Evolutionary conservation across 768 basidiomycete genomes (phyloP).

Genomic region (Tricholoma terreum): DNA sequence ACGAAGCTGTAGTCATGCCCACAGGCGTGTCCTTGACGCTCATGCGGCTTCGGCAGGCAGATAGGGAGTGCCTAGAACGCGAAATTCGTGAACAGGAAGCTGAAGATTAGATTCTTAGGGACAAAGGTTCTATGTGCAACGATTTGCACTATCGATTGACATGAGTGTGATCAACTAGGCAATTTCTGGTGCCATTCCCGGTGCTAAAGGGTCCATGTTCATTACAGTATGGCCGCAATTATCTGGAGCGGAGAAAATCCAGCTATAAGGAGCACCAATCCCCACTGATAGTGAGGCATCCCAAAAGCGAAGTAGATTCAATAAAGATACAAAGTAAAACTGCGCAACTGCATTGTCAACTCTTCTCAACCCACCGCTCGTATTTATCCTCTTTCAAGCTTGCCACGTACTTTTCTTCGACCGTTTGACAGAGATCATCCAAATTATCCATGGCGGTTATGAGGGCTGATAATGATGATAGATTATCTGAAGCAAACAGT

Average conservation of each 20-base stretch:
- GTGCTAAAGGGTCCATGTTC: neutral
- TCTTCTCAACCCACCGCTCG: slow-evolving; percentile 70
- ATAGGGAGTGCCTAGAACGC: slow-evolving; percentile 69
- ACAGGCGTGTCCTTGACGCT: slow-evolving; percentile 65
- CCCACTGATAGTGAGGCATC: slow-evolving; percentile 6
- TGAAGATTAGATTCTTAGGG: slow-evolving; percentile 22
- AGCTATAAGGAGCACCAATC: slow-evolving; percentile 5
- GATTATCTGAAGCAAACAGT: slow-evolving; percentile 54
- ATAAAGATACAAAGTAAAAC: slow-evolving; percentile 7
- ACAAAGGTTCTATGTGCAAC: neutral
- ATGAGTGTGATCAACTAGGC: neutral
- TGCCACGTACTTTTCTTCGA: slow-evolving; percentile 64
- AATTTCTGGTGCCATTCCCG: neutral
- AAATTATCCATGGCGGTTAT: slow-evolving; percentile 74
- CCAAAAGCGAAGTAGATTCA: no score
- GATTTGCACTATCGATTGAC: neutral
- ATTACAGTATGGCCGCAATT: neutral
- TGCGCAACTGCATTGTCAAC: slow-evolving; percentile 26
- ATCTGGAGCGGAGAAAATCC: neutral
- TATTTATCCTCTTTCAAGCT: slow-evolving; percentile 54
- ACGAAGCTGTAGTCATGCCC: slow-evolving; percentile 16
- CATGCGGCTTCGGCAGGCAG: slow-evolving; percentile 78
- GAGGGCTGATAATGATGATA: slow-evolving; percentile 84
- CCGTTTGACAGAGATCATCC: slow-evolving; percentile 67
- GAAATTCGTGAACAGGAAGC: slow-evolving; percentile 75